Percentiles rank a stretch among this genome's conserved stretches.
Evolutionary conservation across 306 rosid genomes (phyloP).

Genomic region (Sechiopsis laciniata): DNA sequence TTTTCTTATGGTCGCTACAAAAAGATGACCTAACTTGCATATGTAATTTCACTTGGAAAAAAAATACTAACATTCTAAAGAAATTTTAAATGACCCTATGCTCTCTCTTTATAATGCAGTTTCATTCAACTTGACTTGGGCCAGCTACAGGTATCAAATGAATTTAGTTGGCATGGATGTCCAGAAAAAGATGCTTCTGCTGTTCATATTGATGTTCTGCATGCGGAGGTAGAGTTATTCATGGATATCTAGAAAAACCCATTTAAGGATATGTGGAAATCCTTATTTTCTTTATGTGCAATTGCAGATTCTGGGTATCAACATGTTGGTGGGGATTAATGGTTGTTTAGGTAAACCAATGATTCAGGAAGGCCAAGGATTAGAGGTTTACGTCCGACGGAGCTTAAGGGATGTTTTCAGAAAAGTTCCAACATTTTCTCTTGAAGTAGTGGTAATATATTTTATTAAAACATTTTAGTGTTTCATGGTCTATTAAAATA

Average conservation of each 20-base stretch:
- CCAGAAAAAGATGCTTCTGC: conserved; percentile 81
- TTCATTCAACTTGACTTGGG: conserved; percentile 98
- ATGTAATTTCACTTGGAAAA: background rate
- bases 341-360: conserved; percentile 85
- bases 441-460: conserved; percentile 76
- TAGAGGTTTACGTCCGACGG: conserved; percentile 75
- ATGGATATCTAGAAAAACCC: background rate
- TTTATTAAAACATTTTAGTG: background rate
- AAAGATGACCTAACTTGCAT: background rate
- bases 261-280: background rate
- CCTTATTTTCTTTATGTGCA: background rate
- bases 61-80: background rate
- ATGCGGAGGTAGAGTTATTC: conserved; percentile 65
- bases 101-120: conserved; percentile 34
- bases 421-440: conserved; percentile 83
- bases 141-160: conserved; percentile 66
- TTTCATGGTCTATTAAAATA: background rate
- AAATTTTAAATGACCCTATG: background rate
- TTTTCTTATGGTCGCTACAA: background rate
- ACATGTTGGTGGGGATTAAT: conserved; percentile 81
- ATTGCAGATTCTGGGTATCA: conserved; percentile 79
- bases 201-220: conserved; percentile 81
- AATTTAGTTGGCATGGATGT: conserved; percentile 87
- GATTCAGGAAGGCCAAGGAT: conserved; percentile 83
- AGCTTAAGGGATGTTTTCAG: conserved; percentile 95